A percentile compares a stretch with the other conserved stretches of the same genome.
Conservation (phyloP, 163 green algal genomes). For the Chlorella variabilis region DNA sequence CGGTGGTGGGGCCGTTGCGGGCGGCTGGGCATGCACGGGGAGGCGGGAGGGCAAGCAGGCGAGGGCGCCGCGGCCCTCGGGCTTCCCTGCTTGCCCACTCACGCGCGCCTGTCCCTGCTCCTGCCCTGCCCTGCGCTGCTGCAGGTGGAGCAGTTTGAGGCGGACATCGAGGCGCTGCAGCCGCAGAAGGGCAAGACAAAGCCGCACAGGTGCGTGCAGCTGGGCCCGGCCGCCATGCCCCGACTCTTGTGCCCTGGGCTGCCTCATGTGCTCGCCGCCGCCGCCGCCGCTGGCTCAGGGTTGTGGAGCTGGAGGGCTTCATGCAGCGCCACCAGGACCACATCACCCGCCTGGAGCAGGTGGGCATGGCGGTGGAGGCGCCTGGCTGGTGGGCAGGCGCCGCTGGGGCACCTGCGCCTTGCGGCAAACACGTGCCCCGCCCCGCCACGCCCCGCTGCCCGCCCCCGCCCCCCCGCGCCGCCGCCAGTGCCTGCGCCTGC, state of each 20-base stretch:
- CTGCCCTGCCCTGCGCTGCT: not conserved
- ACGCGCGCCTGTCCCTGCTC: too few species aligned
- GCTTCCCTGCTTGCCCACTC: too few species aligned
- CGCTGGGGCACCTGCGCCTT: too few species aligned
- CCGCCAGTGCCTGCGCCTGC: constrained; percentile 75
- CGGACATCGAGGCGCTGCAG: constrained; percentile 29
- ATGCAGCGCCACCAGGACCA: constrained; percentile 88
- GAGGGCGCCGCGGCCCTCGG: too few species aligned
- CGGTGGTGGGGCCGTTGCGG: too few species aligned
- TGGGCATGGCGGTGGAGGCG: constrained; percentile 25
- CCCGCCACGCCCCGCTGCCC: too few species aligned
- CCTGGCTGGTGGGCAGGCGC: too few species aligned
- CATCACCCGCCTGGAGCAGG: constrained; percentile 86
- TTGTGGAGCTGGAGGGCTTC: constrained; percentile 84
- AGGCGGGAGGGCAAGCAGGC: too few species aligned
- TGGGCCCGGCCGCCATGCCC: not conserved
- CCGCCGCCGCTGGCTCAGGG: constrained; percentile 5
- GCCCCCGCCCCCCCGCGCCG: not conserved
- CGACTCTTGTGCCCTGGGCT: not conserved
- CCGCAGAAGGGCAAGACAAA: constrained; percentile 27
- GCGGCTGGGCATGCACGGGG: too few species aligned
- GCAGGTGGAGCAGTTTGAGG: constrained; percentile 46
- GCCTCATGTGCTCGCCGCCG: not conserved
- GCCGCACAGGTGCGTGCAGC: not conserved
- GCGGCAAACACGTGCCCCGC: too few species aligned